Base-by-base conservation (phyloP, 2,329 filamentous ascomycete species). In the Reticulascus tulasneorum region DNA sequence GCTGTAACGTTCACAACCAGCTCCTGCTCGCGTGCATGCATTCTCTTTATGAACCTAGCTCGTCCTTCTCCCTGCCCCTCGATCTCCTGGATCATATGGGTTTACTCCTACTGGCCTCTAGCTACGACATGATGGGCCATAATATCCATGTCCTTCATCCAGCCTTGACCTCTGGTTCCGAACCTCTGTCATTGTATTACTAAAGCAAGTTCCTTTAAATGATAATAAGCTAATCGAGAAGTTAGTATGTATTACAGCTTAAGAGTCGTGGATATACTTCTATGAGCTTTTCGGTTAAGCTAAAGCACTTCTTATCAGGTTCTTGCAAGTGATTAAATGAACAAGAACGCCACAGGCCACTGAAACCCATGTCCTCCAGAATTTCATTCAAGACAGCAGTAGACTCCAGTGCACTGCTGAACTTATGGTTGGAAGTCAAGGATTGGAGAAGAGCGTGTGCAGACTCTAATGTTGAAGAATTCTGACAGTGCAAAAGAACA, bases 401-500 rank as follows among this genome's bases (percentile, higher is more conserved):
- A 6, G 71, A 69, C 29, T 71, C 66, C 13, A 71, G 57, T 12
- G 67, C 65, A 8, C 60, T 60, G 3, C 68, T 59, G 40, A 77
- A 78, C 29, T 68, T 68, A 4, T 63, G 59, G 35, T 74, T 73
- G 3, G 70, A 70, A 16, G 75, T 76, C 9, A 84, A 55, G 6
- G 73, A 77, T 35, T 75, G 69, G 27, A 84, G 62, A 26, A 85
- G 59, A 19, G 63, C 60, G 45, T 84, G 79, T 2, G 79, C 80
- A 7, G 77, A 70, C 49, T 76, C 71, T 6, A 84, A 59, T 2
- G 79, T 78, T 3, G 62, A 58, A 4, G 73, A 65, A 51, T 78
- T 80, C 48, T 84, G 80, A 30, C 77, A 79, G 47, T 79, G 75
- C n/a, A 76, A 52, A 35, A 84, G 58, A 2, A 82, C 66, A 29